Base-by-base conservation (phyloP, 2,329 filamentous ascomycete species). In the Aspergillus unguis region DNA sequence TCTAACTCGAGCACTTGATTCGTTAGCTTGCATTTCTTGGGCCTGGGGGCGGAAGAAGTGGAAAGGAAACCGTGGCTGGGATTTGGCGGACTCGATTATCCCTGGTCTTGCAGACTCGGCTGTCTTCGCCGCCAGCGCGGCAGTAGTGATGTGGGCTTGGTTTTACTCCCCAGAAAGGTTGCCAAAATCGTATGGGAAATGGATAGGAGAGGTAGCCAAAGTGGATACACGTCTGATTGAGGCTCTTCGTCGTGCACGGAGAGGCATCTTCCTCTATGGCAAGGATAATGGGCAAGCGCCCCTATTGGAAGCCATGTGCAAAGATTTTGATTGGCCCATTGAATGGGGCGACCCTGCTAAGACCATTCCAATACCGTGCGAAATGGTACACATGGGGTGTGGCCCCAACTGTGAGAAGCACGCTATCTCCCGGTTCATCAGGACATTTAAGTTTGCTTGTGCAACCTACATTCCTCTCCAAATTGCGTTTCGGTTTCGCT, bases 101-200 rank as follows among this genome's bases (percentile, higher is more conserved):
- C 68, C 74, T 28, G 63, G 65, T 28, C 67, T 83, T 35, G 75
- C 83, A n/a, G 87, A 92, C 64, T 82, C 88, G 3, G 72, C 81
- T 5, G 73, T 92, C 17, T 95, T 95, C 68, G 83, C 86, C 41
- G 69, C 80, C 32, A 91, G 88, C 23, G 85, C 82, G 36, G 86
- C 85, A 25, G 74, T 89, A 35, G 85, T 95, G 60, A 95, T 95
- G 90, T 92, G 88, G 86, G 82, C 88, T 17, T 95, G 88, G 88
- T 86, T 95, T 67, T 95, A 92, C 73, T 69, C 77, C 7, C 88
- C 90, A 0, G 77, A 82, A 33, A 79, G 82, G 23, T 79, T 95
- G 1, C 90, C 90, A 2, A 78, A 75, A 28, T 80, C 85, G 37
- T 95, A 95, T 73, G 86, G 85, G 62, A 86, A 85, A 66, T 95